Conservation (phyloP, 2,329 filamentous ascomycete genomes). For the Penicillium decumbens region DNA sequence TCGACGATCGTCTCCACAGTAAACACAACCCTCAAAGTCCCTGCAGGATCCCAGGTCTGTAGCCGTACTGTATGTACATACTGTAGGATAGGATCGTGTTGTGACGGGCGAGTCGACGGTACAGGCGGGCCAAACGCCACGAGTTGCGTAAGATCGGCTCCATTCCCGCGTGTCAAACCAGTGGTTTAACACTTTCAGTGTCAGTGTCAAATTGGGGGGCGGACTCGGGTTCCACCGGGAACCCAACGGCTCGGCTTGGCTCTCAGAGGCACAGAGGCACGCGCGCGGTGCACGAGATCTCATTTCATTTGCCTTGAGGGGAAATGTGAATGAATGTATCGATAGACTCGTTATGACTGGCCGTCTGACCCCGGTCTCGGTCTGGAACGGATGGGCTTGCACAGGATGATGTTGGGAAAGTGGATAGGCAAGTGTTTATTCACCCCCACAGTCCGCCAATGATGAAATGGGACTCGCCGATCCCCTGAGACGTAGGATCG, state of each 20-base stretch:
- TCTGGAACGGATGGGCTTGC: background rate
- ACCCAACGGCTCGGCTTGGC: slow-evolving; percentile 19
- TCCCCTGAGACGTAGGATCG: background rate
- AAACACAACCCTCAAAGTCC: background rate
- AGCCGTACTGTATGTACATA: background rate
- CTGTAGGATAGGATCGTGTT: background rate
- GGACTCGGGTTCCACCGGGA: slow-evolving; percentile 17
- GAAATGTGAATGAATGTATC: background rate
- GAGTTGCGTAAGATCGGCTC: slow-evolving; percentile 20
- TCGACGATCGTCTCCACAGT: slow-evolving; percentile 7
- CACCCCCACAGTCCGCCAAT: background rate
- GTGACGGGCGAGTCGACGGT: background rate
- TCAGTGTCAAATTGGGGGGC: background rate
- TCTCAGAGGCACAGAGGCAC: slow-evolving; percentile 3
- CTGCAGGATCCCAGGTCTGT: background rate
- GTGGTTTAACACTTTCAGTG: background rate
- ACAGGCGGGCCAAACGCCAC: background rate
- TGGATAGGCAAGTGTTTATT: background rate
- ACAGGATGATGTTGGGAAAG: background rate
- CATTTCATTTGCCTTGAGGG: background rate
- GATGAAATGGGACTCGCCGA: background rate
- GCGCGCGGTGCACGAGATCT: slow-evolving; percentile 15
- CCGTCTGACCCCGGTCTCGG: background rate
- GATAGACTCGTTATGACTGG: background rate
- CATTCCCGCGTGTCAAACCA: slow-evolving; percentile 23